phyloP scores from a whole-genome alignment of 106 monocot species.

The Phalaenopsis equestris region DNA sequence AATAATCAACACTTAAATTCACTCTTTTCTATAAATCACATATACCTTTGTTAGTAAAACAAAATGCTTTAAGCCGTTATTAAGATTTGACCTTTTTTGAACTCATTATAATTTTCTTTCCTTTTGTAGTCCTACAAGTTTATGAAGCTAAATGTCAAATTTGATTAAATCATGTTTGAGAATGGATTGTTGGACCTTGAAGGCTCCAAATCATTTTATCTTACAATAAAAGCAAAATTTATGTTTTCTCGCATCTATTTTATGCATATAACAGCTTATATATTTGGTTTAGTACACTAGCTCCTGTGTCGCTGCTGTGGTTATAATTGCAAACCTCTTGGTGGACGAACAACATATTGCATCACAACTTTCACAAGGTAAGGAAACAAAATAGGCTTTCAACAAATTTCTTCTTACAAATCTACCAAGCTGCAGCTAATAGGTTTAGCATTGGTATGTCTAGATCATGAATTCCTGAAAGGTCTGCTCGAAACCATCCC shows the following conservation, averaged over 20 bases:
- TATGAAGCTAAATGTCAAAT: no score
- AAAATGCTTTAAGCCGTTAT: not conserved
- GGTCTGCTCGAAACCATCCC: constrained; percentile 70
- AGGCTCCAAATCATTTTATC: not conserved
- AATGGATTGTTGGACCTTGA: no score
- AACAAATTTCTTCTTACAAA: not conserved
- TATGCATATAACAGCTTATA: not conserved
- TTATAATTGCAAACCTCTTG: constrained; percentile 83
- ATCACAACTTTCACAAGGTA: constrained; percentile 49
- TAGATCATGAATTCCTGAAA: constrained; percentile 56
- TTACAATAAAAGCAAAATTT: not conserved
- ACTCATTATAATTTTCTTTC: not conserved
- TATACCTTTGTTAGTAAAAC: not conserved
- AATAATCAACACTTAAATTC: not conserved
- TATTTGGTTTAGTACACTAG: constrained; percentile 35
- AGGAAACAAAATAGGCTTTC: not conserved
- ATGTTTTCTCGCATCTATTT: not conserved
- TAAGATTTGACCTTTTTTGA: not conserved
- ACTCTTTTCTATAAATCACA: not conserved
- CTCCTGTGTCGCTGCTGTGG: constrained; percentile 35
- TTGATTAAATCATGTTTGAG: no score
- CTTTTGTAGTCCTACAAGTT: not conserved
- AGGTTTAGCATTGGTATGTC: not conserved
- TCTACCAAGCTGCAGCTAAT: not conserved
- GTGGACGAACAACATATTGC: constrained; percentile 44